Base-by-base conservation (phyloP, 192 early-diverging fungal species). In the Backusella sp. region DNA sequence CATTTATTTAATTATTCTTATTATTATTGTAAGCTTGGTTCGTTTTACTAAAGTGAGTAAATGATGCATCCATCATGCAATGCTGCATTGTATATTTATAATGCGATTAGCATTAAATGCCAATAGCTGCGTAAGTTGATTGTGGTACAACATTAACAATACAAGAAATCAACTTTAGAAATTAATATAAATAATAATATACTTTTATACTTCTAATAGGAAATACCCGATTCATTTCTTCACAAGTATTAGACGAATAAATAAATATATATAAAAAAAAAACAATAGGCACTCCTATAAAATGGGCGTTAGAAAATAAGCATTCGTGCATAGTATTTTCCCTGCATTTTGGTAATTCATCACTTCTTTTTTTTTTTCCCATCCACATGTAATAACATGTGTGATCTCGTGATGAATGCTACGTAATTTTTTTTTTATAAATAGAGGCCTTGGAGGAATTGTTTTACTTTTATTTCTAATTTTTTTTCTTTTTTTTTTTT, bases 321-420 rank as follows among this genome's bases (percentile, higher is more conserved):
- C 53, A 59, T 59, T 59, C 23, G 21, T 59, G 21, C 56, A 62
- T 62, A 9, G 19, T 56, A 23, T 56, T 56, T 56, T 56, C 53
- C 53, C 53, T 56, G 21, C 53, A 56, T 56, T 9, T 56, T 12
- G 53, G 53, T 56, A 23, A 23, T 56, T 56, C 8, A 21, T 56
- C 4, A 6, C 32, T 21, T 52, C 8, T 6, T 28, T 9, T 62
- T 9, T 62, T 59, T 62, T 62, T 62, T 62, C 56, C 56, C 56
- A 62, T 62, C 56, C 56, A 62, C 21, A 62, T 62, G 56, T 28
- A 62, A 28, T 62, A 62, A 28, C 56, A 62, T 62, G 56, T 62
- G 56, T 62, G 56, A 62, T 62, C 56, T 28, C 23, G 26, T 28
- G 56, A 62, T 28, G 12, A 62, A 14, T 62, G 26, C 56, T 62